These are phyloP conservation scores for Rhodamnia argentea DNA, from an alignment of 345 rosid species.

Conservation along the genomic window DNA sequence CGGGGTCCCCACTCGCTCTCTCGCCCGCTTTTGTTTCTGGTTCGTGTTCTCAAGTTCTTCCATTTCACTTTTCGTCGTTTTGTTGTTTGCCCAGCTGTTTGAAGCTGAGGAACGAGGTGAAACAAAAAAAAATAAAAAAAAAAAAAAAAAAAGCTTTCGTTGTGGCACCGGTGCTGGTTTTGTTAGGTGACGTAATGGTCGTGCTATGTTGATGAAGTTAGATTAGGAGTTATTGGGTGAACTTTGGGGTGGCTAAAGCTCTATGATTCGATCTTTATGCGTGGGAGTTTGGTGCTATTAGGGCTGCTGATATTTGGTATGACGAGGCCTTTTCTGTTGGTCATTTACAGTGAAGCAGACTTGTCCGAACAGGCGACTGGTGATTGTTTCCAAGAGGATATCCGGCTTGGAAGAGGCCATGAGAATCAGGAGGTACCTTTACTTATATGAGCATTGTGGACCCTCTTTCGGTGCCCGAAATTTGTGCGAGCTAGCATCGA, in stretches of 20 bases:
- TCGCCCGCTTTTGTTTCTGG: constrained; percentile 27
- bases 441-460: neutral
- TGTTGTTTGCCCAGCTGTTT: neutral
- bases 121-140: too few relatives aligned
- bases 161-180: neutral
- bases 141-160: neutral
- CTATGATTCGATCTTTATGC: neutral
- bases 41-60: neutral
- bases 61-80: neutral
- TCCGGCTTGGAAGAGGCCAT: constrained; percentile 66
- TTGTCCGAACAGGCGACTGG: constrained; percentile 4
- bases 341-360: neutral
- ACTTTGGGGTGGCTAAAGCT: neutral
- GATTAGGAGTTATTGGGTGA: neutral
- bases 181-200: neutral
- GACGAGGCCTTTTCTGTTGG: neutral
- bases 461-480: neutral
- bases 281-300: neutral
- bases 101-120: too few relatives aligned
- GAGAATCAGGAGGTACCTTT: constrained; percentile 49
- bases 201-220: neutral
- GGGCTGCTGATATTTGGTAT: neutral
- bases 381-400: constrained; percentile 36
- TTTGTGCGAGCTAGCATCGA: neutral
- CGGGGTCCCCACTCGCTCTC: constrained; percentile 26